These are phyloP conservation scores for Leccinum longicurvipes DNA, from an alignment of 768 basidiomycete genomes.

Conservation along the genomic window DNA sequence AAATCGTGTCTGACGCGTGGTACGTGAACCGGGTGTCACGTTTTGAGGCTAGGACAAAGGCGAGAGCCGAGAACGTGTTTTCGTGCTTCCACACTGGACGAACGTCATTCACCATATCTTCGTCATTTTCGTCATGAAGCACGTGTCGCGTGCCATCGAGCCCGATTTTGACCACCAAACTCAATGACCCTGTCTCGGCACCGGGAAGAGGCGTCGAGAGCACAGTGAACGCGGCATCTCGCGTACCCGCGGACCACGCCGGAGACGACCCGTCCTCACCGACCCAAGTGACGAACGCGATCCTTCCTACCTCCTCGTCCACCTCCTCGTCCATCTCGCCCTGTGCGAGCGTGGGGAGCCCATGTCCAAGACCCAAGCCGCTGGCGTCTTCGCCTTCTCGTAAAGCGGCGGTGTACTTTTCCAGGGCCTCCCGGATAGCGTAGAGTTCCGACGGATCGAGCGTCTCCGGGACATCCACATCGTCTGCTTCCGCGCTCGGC, in stretches of 20 bases:
- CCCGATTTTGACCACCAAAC: conserved; percentile 63
- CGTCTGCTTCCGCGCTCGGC: conserved; percentile 33
- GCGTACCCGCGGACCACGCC: conserved; percentile 38
- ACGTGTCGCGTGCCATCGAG: conserved; percentile 69
- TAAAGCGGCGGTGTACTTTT: conserved; percentile 77
- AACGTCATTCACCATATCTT: conserved; percentile 9
- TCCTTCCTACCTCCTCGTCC: conserved; percentile 68
- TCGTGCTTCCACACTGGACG: conserved; percentile 63
- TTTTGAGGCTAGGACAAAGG: conserved; percentile 93
- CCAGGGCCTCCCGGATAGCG: conserved; percentile 74
- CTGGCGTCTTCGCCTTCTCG: conserved; percentile 55
- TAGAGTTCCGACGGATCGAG: conserved; percentile 81
- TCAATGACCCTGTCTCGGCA: conserved; percentile 26
- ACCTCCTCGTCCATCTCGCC: conserved; percentile 93
- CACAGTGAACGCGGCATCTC: conserved; percentile 42
- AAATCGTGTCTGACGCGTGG: conserved; percentile 56
- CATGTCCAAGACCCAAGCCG: conserved; percentile 60
- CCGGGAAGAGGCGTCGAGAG: conserved; percentile 77
- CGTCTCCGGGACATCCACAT: conserved; percentile 81
- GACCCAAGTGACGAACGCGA: conserved; percentile 67
- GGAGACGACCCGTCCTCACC: conserved; percentile 45
- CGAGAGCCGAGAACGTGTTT: conserved; percentile 83
- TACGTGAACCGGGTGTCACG: conserved; percentile 85
- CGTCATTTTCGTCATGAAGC: conserved; percentile 30
- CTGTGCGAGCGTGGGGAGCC: conserved; percentile 76